Conservation (phyloP, 345 rosid genomes). For the Corymbia maculata region DNA sequence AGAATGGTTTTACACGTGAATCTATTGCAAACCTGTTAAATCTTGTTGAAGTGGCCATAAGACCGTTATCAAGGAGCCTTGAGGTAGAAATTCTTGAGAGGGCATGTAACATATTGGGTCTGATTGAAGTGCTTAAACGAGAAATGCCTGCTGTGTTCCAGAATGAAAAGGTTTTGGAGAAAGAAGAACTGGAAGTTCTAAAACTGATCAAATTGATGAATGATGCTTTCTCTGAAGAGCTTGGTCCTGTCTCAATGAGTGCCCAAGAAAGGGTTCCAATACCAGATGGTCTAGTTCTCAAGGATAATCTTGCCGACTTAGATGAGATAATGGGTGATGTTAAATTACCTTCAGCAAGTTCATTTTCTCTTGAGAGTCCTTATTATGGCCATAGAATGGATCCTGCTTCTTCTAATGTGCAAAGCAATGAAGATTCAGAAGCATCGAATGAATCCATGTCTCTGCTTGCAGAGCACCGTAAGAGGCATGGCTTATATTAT, state of each 20-base stretch:
- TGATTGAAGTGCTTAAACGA: slow-evolving; percentile 45
- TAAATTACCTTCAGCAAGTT: slow-evolving; percentile 25
- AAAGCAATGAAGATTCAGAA: slow-evolving; percentile 46
- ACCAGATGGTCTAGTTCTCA: slow-evolving; percentile 61
- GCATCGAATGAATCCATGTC: slow-evolving; percentile 56
- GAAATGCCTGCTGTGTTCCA: slow-evolving; percentile 11
- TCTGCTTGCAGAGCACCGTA: slow-evolving; percentile 79
- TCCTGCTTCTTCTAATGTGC: slow-evolving; percentile 20
- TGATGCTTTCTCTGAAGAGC: slow-evolving; percentile 66
- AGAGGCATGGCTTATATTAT: slow-evolving; percentile 76
- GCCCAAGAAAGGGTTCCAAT: slow-evolving; percentile 59
- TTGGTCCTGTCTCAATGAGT: slow-evolving; percentile 58
- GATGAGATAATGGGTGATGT: slow-evolving; percentile 46
- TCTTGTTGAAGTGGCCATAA: slow-evolving; percentile 43
- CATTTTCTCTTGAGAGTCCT: slow-evolving; percentile 27
- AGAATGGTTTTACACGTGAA: slow-evolving; percentile 22
- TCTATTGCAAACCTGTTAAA: slow-evolving; percentile 43
- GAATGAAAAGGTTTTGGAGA: slow-evolving; percentile 9
- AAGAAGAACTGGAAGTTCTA: slow-evolving; percentile 20
- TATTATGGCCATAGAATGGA: slow-evolving; percentile 26
- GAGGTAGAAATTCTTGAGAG: slow-evolving; percentile 90
- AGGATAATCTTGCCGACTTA: slow-evolving; percentile 62
- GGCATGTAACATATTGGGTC: slow-evolving; percentile 57
- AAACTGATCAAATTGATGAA: slow-evolving; percentile 32
- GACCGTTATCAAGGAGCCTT: slow-evolving; percentile 37